Conservation (phyloP, 2,329 filamentous ascomycete genomes). For the Curvularia eragrostidis region DNA sequence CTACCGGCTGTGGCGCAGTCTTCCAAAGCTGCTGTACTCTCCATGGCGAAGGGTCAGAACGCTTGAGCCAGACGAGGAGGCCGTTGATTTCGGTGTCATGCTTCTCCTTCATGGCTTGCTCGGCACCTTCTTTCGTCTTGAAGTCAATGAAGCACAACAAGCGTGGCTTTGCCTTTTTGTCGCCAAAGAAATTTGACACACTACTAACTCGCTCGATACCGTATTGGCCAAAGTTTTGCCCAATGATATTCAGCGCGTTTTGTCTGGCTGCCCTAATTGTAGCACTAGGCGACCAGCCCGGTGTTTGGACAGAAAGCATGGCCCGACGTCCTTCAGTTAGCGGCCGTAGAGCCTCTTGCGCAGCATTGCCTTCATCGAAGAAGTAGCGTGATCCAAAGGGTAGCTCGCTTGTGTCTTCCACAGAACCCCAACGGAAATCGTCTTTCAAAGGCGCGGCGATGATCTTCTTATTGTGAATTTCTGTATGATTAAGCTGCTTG, state of each 20-base stretch:
- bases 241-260: constrained; percentile 13
- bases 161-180: constrained; percentile 13
- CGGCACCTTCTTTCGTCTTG: constrained; percentile 30
- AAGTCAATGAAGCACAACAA: constrained; percentile 33
- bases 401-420: background rate
- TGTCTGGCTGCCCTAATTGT: constrained; percentile 1
- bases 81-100: constrained; percentile 26
- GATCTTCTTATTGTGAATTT: constrained; percentile 4
- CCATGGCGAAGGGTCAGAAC: constrained; percentile 4
- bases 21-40: constrained; percentile 27
- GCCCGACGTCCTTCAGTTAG: constrained; percentile 32
- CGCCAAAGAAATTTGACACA: constrained; percentile 16
- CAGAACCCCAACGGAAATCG: constrained; percentile 19
- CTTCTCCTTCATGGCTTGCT: constrained; percentile 22
- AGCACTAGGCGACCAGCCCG: constrained; percentile 23
- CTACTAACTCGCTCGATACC: constrained; percentile 26
- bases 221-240: constrained; percentile 20
- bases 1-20: constrained; percentile 17
- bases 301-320: constrained; percentile 24
- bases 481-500: constrained; percentile 9
- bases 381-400: constrained; percentile 8
- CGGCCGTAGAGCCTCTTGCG: constrained; percentile 19
- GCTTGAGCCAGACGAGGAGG: constrained; percentile 12
- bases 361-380: constrained; percentile 15
- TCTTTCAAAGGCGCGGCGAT: constrained; percentile 8